These are phyloP conservation scores for Eimeria tenella DNA, from an alignment of 169 alveolate genomes.

Conservation along the genomic window DNA sequence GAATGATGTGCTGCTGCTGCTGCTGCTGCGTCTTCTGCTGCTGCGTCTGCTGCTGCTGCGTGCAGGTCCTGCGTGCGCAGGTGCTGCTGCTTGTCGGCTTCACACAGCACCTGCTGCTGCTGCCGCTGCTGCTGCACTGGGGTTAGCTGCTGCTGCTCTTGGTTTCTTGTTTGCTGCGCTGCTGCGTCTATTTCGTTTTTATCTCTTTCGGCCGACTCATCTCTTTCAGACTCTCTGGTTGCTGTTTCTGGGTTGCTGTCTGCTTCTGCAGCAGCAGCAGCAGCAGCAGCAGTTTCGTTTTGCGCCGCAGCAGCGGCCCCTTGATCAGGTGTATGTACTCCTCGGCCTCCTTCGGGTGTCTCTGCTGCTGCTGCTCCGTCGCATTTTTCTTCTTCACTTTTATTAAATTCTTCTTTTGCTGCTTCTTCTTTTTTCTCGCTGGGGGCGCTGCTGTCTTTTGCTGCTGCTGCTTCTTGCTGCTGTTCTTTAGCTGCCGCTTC, in stretches of 20 bases:
- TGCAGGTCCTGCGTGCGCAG: too few species aligned
- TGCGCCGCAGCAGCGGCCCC: background rate
- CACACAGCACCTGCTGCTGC: background rate
- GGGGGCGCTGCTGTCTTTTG: too few species aligned
- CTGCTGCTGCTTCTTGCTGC: background rate
- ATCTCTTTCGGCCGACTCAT: background rate
- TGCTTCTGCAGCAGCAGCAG: background rate
- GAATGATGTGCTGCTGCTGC: background rate
- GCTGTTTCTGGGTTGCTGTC: background rate
- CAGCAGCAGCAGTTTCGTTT: background rate
- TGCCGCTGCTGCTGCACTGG: background rate
- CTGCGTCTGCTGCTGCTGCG: background rate
- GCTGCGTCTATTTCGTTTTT: background rate
- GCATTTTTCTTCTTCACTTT: background rate
- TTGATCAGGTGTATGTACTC: background rate
- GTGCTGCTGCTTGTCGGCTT: background rate
- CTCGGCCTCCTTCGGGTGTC: background rate
- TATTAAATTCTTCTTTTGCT: background rate
- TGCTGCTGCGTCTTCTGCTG: conserved; percentile 6
- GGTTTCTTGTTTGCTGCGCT: background rate
- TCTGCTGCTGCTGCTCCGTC: background rate
- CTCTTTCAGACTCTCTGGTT: background rate
- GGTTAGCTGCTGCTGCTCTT: background rate
- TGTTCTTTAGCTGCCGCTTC: background rate
- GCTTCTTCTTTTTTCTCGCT: background rate